Evolutionary conservation across 768 basidiomycete genomes (phyloP).

Genomic region (Naganishia vaughanmartiniae): DNA sequence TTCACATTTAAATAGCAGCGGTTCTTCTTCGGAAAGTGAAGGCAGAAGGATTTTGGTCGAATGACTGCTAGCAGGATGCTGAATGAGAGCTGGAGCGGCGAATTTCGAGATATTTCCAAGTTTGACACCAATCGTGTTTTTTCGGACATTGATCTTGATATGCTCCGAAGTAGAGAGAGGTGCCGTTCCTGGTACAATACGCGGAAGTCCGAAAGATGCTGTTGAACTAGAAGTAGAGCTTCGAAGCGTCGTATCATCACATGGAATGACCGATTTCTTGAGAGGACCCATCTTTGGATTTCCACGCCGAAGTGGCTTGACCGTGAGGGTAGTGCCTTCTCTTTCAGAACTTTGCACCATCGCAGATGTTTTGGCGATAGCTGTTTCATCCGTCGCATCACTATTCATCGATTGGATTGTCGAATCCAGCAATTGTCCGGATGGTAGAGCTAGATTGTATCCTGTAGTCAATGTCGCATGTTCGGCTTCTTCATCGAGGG

Average conservation of each 20-base stretch:
- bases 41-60: not conserved
- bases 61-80: not conserved
- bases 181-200: not conserved
- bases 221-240: not conserved
- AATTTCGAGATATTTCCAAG: not conserved
- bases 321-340: not conserved
- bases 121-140: not conserved
- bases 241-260: not conserved
- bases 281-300: not conserved
- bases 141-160: not conserved
- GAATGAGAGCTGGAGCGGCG: not conserved
- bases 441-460: not conserved
- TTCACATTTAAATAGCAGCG: not conserved
- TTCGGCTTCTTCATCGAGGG: not conserved
- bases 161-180: conserved; percentile 3
- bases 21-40: conserved; percentile 12
- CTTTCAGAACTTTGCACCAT: not conserved
- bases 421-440: too few relatives aligned
- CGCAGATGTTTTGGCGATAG: not conserved
- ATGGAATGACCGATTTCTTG: not conserved
- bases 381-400: not conserved
- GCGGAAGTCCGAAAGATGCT: not conserved
- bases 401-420: too few relatives aligned
- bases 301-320: not conserved
- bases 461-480: not conserved